Conservation (phyloP, 23 red algal species). For the Chondrus crispus region DNA sequence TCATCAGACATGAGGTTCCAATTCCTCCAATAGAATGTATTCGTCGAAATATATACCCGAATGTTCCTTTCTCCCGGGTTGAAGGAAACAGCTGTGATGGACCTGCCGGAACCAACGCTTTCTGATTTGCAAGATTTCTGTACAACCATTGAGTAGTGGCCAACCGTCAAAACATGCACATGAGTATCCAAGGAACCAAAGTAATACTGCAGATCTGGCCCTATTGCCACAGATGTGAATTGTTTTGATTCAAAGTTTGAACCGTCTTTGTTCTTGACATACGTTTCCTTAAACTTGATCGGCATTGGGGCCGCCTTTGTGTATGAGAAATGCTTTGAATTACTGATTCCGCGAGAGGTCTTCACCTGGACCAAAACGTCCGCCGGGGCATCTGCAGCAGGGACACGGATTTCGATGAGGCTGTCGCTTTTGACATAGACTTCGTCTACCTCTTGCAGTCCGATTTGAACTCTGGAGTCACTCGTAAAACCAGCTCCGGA, state of each 20-base stretch:
- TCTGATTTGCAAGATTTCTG: constrained; percentile 31
- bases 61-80: constrained; percentile 34
- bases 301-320: constrained; percentile 36
- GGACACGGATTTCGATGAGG: constrained; percentile 27
- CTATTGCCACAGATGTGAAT: constrained; percentile 24
- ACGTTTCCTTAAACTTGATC: constrained; percentile 44
- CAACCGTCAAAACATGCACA: constrained; percentile 39
- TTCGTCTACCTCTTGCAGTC: not conserved
- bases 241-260: constrained; percentile 27
- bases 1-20: constrained; percentile 26
- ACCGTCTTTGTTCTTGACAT: constrained; percentile 23
- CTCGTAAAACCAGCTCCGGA: constrained; percentile 29
- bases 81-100: constrained; percentile 53
- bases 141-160: constrained; percentile 22
- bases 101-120: constrained; percentile 15
- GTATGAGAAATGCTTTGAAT: constrained; percentile 32
- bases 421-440: constrained; percentile 15
- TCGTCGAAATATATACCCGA: constrained; percentile 24
- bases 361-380: constrained; percentile 25
- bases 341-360: constrained; percentile 3
- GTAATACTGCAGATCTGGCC: constrained; percentile 54
- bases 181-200: constrained; percentile 43
- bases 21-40: constrained; percentile 55
- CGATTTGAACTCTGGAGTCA: constrained; percentile 21
- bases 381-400: constrained; percentile 7